phyloP scores from a whole-genome alignment of 228 moss, liverwort and hornwort genomes.

The Sphagnum magellanicum region DNA sequence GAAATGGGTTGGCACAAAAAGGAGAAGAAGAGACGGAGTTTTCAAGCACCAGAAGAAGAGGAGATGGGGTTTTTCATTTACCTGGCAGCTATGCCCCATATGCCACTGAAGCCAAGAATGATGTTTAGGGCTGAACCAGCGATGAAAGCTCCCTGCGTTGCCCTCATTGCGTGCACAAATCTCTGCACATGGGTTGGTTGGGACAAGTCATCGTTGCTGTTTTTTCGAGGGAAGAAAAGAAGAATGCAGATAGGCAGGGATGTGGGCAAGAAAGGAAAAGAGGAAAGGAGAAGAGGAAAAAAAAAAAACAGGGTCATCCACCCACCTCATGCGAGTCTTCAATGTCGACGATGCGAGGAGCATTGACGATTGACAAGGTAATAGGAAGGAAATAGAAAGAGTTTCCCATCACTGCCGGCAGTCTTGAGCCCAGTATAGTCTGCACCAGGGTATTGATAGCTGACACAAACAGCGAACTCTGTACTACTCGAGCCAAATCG shows the following conservation, averaged over 20 bases:
- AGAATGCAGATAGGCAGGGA: no score
- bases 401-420: conserved; percentile 78
- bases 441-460: conserved; percentile 84
- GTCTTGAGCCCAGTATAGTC: conserved; percentile 66
- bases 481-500: conserved; percentile 73
- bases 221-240: no score
- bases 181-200: conserved; percentile 42
- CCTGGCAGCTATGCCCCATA: conserved; percentile 84
- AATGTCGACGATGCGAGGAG: conserved; percentile 54
- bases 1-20: no score
- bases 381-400: conserved; percentile 81
- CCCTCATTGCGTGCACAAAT: conserved; percentile 73
- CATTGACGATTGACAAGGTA: conserved; percentile 55
- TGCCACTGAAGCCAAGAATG: conserved; percentile 78
- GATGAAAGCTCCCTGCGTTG: conserved; percentile 80
- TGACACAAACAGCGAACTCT: conserved; percentile 74
- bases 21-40: no score
- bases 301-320: no score
- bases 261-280: no score
- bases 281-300: no score
- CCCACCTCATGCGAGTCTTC: conserved; percentile 47
- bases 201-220: no score
- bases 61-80: conserved; percentile 5
- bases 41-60: no score
- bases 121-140: conserved; percentile 78